Conservation (phyloP, 1,284 basidiomycete species). For the Chondrostereum purpureum region DNA sequence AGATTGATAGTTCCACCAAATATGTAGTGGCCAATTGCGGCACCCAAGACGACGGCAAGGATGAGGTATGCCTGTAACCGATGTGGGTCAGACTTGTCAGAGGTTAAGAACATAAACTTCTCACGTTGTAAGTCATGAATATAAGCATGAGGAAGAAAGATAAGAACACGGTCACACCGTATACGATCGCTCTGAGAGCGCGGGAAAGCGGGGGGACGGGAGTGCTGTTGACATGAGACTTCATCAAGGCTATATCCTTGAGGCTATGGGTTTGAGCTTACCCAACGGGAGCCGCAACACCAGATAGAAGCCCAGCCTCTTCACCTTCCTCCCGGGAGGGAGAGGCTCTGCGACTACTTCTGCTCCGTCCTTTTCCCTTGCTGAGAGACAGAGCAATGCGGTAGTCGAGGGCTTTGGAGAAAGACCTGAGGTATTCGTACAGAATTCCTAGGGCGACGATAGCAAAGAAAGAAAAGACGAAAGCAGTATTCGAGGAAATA, state of each 20-base stretch:
- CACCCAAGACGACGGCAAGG: conserved; percentile 64
- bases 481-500: conserved; percentile 46
- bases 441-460: conserved; percentile 61
- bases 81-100: conserved; percentile 4
- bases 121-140: conserved; percentile 84
- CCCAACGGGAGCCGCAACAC: conserved; percentile 34
- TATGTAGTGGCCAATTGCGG: conserved; percentile 65
- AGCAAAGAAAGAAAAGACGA: conserved; percentile 55
- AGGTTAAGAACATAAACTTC: conserved; percentile 14
- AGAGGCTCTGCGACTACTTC: conserved; percentile 34
- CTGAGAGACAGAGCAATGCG: conserved; percentile 46
- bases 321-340: conserved; percentile 36
- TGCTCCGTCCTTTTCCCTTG: conserved; percentile 38
- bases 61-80: conserved; percentile 74
- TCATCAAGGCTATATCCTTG: not conserved
- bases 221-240: conserved; percentile 26
- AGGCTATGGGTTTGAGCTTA: conserved; percentile 23
- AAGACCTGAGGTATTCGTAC: conserved; percentile 68
- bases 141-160: conserved; percentile 86
- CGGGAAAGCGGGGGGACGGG: conserved; percentile 46
- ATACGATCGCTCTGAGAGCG: conserved; percentile 52
- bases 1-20: conserved; percentile 56
- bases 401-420: conserved; percentile 51
- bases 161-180: conserved; percentile 61
- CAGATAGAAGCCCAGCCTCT: conserved; percentile 47